A percentile compares a stretch with the other conserved stretches of the same genome.
Conservation (phyloP, 2,329 filamentous ascomycete genomes). For the Sordariomycetes sp. region DNA sequence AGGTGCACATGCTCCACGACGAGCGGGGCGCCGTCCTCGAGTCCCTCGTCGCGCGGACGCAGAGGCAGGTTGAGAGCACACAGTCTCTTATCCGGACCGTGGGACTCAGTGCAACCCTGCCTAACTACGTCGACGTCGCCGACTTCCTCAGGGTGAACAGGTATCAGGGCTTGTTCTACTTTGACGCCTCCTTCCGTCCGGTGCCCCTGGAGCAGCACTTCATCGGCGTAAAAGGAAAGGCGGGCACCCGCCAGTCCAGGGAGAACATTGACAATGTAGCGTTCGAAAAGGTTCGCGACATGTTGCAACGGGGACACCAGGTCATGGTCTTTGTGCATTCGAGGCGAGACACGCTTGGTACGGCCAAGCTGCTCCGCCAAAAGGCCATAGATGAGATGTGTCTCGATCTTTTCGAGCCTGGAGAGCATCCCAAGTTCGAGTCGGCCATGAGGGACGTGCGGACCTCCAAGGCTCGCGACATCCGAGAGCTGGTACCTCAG, state of each 20-base stretch:
- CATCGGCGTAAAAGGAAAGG: conserved; percentile 86
- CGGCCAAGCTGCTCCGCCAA: conserved; percentile 73
- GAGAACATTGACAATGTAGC: conserved; percentile 81
- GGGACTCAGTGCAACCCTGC: conserved; percentile 86
- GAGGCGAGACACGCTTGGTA: conserved; percentile 81
- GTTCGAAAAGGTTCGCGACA: conserved; percentile 89
- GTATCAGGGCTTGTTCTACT: conserved; percentile 87
- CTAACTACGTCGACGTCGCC: conserved; percentile 92
- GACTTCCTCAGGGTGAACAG: conserved; percentile 96
- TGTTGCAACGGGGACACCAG: conserved; percentile 86
- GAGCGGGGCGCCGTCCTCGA: conserved; percentile 93
- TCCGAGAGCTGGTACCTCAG: conserved; percentile 79
- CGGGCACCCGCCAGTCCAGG: conserved; percentile 64
- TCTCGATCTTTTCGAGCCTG: conserved; percentile 72
- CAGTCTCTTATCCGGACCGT: conserved; percentile 95
- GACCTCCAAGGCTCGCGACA: conserved; percentile 69
- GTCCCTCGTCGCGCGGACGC: conserved; percentile 85
- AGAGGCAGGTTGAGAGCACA: conserved; percentile 94
- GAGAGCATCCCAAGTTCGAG: conserved; percentile 65
- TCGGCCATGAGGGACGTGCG: conserved; percentile 75
- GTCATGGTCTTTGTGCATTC: conserved; percentile 99
- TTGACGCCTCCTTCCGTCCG: conserved; percentile 88
- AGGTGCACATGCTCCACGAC: conserved; percentile 98
- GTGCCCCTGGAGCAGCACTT: conserved; percentile 97
- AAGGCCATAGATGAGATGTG: conserved; percentile 74